Evolutionary conservation across 2,329 filamentous ascomycete species (phyloP).

Genomic region (Chrysoporthe austroafricana): DNA sequence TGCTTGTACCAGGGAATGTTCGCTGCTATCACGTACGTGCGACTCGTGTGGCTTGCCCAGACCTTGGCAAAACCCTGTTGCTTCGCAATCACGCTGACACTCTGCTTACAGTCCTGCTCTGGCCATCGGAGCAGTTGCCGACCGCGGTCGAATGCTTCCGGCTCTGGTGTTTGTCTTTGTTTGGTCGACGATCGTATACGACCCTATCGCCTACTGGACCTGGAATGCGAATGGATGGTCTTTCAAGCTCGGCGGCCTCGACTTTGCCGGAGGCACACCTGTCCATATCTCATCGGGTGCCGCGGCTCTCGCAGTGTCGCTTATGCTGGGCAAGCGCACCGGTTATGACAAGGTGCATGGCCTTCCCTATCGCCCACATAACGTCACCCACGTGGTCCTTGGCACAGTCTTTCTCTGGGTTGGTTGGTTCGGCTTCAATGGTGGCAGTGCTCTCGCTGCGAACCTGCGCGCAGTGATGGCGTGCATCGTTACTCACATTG

Average conservation of each 20-base stretch:
- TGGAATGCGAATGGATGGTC: conserved; percentile 78
- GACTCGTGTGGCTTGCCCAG: conserved; percentile 5
- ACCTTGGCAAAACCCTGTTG: too few relatives aligned
- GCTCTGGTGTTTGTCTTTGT: conserved; percentile 69
- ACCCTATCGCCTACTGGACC: conserved; percentile 76
- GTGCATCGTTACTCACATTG: conserved; percentile 83
- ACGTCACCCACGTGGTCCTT: conserved; percentile 73
- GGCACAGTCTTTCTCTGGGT: conserved; percentile 84
- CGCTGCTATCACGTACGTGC: conserved; percentile 78
- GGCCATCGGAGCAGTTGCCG: conserved; percentile 63
- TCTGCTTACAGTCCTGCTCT: conserved; percentile 52
- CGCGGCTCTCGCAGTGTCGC: conserved; percentile 71
- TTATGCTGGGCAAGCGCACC: conserved; percentile 72
- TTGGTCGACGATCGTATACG: conserved; percentile 74
- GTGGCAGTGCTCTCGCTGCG: conserved; percentile 77
- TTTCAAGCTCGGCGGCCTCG: conserved; percentile 68
- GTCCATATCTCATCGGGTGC: conserved; percentile 76
- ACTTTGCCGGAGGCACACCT: conserved; percentile 76
- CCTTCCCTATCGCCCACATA: conserved; percentile 71
- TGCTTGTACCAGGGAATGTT: conserved; percentile 90
- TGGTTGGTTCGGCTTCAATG: conserved; percentile 97
- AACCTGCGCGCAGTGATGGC: conserved; percentile 91
- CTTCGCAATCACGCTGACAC: not conserved
- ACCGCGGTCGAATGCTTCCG: conserved; percentile 65
- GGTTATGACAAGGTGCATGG: conserved; percentile 65